Conservation (phyloP, 2,329 filamentous ascomycete species). For the Fusarium staphyleae region DNA sequence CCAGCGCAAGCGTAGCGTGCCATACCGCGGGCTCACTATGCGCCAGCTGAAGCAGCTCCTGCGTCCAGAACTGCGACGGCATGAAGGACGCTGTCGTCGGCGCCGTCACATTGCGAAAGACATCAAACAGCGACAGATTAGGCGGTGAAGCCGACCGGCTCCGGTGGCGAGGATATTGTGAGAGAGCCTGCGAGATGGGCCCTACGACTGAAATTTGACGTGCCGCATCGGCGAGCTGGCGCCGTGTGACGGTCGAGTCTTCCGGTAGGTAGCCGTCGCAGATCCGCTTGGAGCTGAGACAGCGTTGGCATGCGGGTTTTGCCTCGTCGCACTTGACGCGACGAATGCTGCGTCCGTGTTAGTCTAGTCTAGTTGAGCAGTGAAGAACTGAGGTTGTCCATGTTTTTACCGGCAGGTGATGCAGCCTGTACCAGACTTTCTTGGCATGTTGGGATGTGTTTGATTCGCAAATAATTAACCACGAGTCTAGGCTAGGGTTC, state of each 20-base stretch:
- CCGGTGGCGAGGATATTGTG: conserved; percentile 27
- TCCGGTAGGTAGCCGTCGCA: conserved; percentile 46
- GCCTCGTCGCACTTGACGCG: conserved; percentile 48
- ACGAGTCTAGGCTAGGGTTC: not conserved
- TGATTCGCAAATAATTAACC: not conserved
- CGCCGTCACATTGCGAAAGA: conserved; percentile 46
- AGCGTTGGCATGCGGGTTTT: conserved; percentile 43
- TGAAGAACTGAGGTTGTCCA: no score
- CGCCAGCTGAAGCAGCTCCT: conserved; percentile 44
- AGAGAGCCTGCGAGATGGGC: conserved; percentile 39
- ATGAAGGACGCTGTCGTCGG: conserved; percentile 40
- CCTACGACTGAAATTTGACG: conserved; percentile 41
- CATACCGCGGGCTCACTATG: conserved; percentile 47
- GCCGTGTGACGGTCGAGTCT: conserved; percentile 40
- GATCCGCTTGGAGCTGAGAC: conserved; percentile 36
- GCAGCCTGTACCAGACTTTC: conserved; percentile 38
- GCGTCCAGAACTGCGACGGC: conserved; percentile 45
- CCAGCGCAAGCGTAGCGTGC: conserved; percentile 47
- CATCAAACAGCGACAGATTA: conserved; percentile 43
- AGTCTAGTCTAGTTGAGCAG: not conserved
- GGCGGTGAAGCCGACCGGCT: conserved; percentile 17
- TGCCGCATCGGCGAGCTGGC: conserved; percentile 42
- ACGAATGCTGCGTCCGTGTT: conserved; percentile 40
- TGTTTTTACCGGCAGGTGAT: conserved; percentile 37
- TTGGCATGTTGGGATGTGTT: conserved; percentile 23